Percentiles rank a stretch among this genome's conserved stretches.
Evolutionary conservation across 805 yeast species (phyloP).

Genomic region (Vanderwaltozyma yarrowii): DNA sequence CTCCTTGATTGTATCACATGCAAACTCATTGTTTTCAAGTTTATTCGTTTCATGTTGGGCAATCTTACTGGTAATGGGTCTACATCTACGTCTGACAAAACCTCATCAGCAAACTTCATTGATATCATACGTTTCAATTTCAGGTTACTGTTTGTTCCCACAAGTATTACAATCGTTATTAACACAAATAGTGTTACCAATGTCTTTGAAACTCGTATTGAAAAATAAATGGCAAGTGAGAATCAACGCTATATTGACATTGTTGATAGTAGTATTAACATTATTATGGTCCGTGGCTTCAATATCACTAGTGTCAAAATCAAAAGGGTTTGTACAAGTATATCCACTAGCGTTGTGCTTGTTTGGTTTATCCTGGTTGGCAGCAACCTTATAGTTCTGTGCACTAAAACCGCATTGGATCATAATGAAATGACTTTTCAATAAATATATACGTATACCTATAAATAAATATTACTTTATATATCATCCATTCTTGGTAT

Average conservation of each 20-base stretch:
- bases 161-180: constrained; percentile 21
- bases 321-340: constrained; percentile 15
- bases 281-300: constrained; percentile 21
- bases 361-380: constrained; percentile 21
- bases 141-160: constrained; percentile 29
- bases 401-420: too few species aligned
- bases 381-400: constrained; percentile 7
- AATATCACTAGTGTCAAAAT: constrained; percentile 16
- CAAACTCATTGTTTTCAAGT: constrained; percentile 23
- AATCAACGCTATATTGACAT: constrained; percentile 9
- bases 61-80: constrained; percentile 18
- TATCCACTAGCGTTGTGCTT: constrained; percentile 22
- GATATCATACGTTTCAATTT: constrained; percentile 24
- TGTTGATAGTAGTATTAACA: constrained; percentile 12
- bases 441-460: too few species aligned
- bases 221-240: constrained; percentile 11
- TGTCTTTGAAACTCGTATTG: constrained; percentile 10
- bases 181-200: constrained; percentile 20
- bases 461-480: too few species aligned
- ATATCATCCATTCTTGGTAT: too few species aligned
- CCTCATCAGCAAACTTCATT: constrained; percentile 19
- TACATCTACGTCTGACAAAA: constrained; percentile 22
- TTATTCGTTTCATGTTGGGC: constrained; percentile 26
- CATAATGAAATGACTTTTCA: too few species aligned
- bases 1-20: constrained; percentile 25